Evolutionary conservation across 176 grass and related monocot species (phyloP).

Genomic region (Lolium multiflorum): DNA sequence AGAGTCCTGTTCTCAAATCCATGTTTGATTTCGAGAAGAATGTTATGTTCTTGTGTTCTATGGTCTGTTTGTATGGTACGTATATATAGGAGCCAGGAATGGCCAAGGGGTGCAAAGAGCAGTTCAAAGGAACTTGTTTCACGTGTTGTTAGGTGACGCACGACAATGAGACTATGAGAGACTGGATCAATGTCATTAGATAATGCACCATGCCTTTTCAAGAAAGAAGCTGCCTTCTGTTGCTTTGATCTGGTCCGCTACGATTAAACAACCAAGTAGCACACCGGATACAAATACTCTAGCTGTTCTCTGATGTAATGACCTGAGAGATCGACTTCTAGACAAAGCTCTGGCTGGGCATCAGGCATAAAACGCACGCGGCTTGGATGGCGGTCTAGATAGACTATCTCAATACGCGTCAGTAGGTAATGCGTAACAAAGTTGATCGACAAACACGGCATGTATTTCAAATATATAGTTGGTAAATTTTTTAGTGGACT

Average conservation of each 20-base stretch:
- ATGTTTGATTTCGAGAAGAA: background rate
- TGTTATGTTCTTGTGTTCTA: background rate
- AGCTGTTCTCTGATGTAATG: slow-evolving; percentile 11
- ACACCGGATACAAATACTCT: background rate
- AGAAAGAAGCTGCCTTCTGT: background rate
- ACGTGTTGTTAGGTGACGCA: background rate
- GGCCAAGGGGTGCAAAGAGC: background rate
- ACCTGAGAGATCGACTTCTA: background rate
- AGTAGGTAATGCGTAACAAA: too few relatives aligned
- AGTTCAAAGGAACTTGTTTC: background rate
- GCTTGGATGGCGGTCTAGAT: background rate
- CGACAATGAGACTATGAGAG: background rate
- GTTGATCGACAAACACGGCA: too few relatives aligned
- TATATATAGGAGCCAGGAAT: slow-evolving; percentile 5
- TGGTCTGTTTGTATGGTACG: background rate
- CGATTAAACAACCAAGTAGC: background rate
- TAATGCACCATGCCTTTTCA: background rate
- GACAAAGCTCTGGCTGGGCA: background rate
- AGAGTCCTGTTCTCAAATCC: slow-evolving; percentile 20
- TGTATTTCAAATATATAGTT: too few relatives aligned
- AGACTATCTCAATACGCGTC: too few relatives aligned
- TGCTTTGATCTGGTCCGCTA: background rate
- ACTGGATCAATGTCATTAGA: background rate
- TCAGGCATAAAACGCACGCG: background rate
- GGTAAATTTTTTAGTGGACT: too few relatives aligned